Conservation (phyloP, 1,284 basidiomycete species). For the Trametes pubescens region DNA sequence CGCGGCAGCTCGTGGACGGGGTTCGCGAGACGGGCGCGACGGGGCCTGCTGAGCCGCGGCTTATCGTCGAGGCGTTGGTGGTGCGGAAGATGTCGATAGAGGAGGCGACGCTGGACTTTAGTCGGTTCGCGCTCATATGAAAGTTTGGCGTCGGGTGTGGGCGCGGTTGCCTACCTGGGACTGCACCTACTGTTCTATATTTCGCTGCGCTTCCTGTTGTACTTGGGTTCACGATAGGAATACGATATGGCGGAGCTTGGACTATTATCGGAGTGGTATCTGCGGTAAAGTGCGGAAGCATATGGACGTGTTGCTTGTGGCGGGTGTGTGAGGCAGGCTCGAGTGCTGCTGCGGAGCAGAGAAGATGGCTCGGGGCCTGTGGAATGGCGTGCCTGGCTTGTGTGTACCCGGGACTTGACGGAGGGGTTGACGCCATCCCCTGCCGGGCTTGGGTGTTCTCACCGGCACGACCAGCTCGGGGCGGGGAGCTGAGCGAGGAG, state of each 20-base stretch:
- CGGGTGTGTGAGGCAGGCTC: background rate
- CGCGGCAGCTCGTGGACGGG: slow-evolving; percentile 17
- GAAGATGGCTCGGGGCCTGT: background rate
- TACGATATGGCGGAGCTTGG: background rate
- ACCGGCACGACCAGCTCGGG: slow-evolving; percentile 6
- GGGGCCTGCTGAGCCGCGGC: slow-evolving; percentile 50
- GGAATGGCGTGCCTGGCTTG: slow-evolving; percentile 12
- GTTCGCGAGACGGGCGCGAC: slow-evolving; percentile 5
- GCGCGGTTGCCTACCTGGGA: background rate
- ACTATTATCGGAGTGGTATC: slow-evolving; percentile 2
- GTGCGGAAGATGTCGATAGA: slow-evolving; percentile 76
- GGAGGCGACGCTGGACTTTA: slow-evolving; percentile 78
- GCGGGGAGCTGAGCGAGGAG: slow-evolving; percentile 1
- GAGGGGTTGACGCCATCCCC: slow-evolving; percentile 7
- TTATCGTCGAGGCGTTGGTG: slow-evolving; percentile 83
- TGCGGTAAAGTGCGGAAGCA: background rate
- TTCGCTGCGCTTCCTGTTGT: background rate
- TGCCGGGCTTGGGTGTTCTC: slow-evolving; percentile 10
- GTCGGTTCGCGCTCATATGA: slow-evolving; percentile 59
- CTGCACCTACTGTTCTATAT: background rate
- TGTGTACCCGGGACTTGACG: background rate
- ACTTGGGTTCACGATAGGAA: background rate
- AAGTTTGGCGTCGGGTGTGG: background rate
- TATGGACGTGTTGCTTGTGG: background rate
- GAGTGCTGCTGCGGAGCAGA: slow-evolving; percentile 8